Conservation (phyloP, 192 early-diverging fungal genomes). For the Chytriomyces confervae region DNA sequence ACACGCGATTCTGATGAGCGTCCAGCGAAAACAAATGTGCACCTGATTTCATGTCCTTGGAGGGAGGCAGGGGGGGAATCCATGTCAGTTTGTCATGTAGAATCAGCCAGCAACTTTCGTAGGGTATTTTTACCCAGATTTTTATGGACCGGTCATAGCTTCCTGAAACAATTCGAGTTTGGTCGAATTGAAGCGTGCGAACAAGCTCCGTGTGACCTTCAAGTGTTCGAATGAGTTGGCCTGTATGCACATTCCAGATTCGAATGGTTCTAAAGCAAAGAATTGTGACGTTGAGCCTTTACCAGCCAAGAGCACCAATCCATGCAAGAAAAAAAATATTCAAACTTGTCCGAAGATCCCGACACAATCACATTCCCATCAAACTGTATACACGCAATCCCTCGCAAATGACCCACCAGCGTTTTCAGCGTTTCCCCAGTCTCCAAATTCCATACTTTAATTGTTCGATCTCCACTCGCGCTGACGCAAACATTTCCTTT, state of each 20-base stretch:
- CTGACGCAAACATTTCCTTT: conserved; percentile 38
- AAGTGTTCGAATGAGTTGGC: conserved; percentile 56
- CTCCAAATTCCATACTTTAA: conserved; percentile 82
- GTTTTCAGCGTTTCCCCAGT: conserved; percentile 70
- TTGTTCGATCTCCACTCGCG: conserved; percentile 71
- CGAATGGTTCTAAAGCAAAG: conserved; percentile 67
- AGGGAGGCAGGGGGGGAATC: not conserved
- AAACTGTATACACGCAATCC: conserved; percentile 89
- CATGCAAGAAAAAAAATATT: not conserved
- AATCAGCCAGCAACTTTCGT: too few species aligned
- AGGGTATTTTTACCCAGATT: too few species aligned
- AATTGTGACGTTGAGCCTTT: not conserved
- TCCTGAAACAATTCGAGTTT: conserved; percentile 77
- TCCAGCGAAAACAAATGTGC: conserved; percentile 38
- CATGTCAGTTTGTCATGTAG: not conserved
- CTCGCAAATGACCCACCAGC: conserved; percentile 77
- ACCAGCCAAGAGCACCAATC: too few species aligned
- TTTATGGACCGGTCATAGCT: conserved; percentile 88
- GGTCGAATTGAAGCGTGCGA: conserved; percentile 72
- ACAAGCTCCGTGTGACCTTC: conserved; percentile 72
- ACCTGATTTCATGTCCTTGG: conserved; percentile 69
- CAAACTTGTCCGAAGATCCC: conserved; percentile 69
- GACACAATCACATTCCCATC: conserved; percentile 83
- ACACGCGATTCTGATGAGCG: conserved; percentile 60
- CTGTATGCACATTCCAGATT: conserved; percentile 74